These are phyloP conservation scores for Henningerozyma blattae DNA, from an alignment of 805 yeast genomes.

Conservation along the genomic window DNA sequence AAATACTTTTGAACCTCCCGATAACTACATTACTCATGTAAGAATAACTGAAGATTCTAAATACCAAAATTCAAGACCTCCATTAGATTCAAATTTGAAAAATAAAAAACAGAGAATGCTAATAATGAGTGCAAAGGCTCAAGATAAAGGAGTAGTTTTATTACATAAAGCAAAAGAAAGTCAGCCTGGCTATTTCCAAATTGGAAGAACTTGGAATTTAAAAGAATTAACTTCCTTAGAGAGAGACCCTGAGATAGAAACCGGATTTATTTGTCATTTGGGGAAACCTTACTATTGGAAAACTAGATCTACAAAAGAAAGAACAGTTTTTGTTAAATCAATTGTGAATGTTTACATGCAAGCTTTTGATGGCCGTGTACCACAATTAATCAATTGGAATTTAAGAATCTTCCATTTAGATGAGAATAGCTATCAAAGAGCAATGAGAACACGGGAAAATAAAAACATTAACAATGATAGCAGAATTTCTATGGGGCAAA, in stretches of 20 bases:
- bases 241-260: slow-evolving; percentile 37
- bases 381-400: slow-evolving; percentile 43
- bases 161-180: slow-evolving; percentile 81
- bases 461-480: too few relatives aligned
- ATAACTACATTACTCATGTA: slow-evolving; percentile 65
- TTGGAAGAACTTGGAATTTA: slow-evolving; percentile 87
- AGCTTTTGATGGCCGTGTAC: slow-evolving; percentile 44
- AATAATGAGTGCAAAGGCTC: slow-evolving; percentile 35
- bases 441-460: slow-evolving; percentile 13
- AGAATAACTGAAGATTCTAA: slow-evolving; percentile 62
- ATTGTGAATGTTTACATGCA: slow-evolving; percentile 41
- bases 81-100: slow-evolving; percentile 33
- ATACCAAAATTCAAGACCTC: slow-evolving; percentile 60
- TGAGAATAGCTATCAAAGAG: slow-evolving; percentile 26
- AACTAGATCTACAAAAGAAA: slow-evolving; percentile 43
- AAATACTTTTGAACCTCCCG: slow-evolving; percentile 31
- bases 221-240: slow-evolving; percentile 52
- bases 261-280: slow-evolving; percentile 48
- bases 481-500: too few relatives aligned
- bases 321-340: slow-evolving; percentile 44
- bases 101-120: slow-evolving; percentile 53
- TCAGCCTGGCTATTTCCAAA: slow-evolving; percentile 62
- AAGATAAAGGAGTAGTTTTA: slow-evolving; percentile 53
- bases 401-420: slow-evolving; percentile 28
- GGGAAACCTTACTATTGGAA: slow-evolving; percentile 83